Percentiles rank a stretch among this genome's conserved stretches.
Evolutionary conservation across 83 land plant species (phyloP).

Genomic region (Diphasiastrum complanatum): DNA sequence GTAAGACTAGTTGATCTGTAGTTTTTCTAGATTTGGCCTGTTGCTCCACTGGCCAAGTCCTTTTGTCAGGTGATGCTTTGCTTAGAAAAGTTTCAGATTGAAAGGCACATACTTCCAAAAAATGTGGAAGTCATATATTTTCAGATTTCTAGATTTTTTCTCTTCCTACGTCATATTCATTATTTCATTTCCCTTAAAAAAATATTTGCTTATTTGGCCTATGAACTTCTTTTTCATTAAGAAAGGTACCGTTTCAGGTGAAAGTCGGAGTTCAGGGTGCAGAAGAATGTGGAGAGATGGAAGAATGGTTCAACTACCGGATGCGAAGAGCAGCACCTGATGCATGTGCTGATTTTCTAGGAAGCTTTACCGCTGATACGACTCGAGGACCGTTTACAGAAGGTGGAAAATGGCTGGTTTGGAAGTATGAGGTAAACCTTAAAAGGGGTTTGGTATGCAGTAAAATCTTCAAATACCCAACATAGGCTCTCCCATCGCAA

Average conservation of each 20-base stretch:
- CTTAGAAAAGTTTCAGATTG: too few relatives aligned
- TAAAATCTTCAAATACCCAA: neutral
- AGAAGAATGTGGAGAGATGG: slow-evolving; percentile 87
- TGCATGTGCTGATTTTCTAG: slow-evolving; percentile 87
- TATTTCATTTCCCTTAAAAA: too few relatives aligned
- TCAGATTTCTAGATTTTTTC: too few relatives aligned
- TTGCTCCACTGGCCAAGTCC: too few relatives aligned
- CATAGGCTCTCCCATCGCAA: neutral
- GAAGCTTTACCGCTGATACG: slow-evolving; percentile 79
- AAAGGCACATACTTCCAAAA: too few relatives aligned
- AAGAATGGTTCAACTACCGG: slow-evolving; percentile 99
- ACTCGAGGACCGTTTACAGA: slow-evolving; percentile 67
- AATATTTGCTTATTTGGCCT: too few relatives aligned
- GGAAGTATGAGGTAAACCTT: slow-evolving; percentile 85
- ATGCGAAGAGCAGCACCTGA: slow-evolving; percentile 94
- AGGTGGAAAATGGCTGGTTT: slow-evolving; percentile 97
- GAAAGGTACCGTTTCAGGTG: slow-evolving; percentile 48
- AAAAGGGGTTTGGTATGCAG: neutral
- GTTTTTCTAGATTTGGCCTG: too few relatives aligned
- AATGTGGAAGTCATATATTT: too few relatives aligned
- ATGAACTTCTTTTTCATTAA: too few relatives aligned
- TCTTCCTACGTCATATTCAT: too few relatives aligned
- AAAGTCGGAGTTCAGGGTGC: slow-evolving; percentile 89
- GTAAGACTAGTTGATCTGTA: too few relatives aligned
- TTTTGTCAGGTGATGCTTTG: too few relatives aligned